A percentile compares a stretch with the other conserved stretches of the same genome.
Conservation (phyloP, 768 basidiomycete species). For the Lentinula edodes region DNA sequence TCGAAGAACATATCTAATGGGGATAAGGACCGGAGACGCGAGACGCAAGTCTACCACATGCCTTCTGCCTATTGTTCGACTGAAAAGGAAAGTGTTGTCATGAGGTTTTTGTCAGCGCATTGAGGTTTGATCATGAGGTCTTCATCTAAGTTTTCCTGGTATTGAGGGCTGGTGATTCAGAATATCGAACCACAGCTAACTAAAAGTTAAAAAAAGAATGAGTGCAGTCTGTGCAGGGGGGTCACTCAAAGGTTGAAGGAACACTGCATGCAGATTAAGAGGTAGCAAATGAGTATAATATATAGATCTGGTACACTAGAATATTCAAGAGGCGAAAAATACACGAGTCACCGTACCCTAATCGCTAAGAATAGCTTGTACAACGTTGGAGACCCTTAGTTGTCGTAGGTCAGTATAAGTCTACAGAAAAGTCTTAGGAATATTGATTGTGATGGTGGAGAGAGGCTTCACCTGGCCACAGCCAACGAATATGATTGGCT, state of each 20-base stretch:
- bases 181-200: no score
- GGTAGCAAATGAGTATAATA: neutral
- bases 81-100: neutral
- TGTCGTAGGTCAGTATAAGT: slow-evolving; percentile 96
- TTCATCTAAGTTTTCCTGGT: no score
- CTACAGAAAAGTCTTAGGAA: slow-evolving; percentile 30
- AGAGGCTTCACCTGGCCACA: slow-evolving; percentile 74
- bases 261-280: neutral
- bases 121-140: no score
- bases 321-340: neutral
- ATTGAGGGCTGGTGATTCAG: no score
- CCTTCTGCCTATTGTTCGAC: slow-evolving; percentile 2
- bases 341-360: slow-evolving; percentile 22
- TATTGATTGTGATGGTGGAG: slow-evolving; percentile 1
- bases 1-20: neutral
- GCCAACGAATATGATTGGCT: slow-evolving; percentile 97
- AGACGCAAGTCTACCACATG: neutral
- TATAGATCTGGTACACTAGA: neutral
- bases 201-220: no score
- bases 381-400: slow-evolving; percentile 86
- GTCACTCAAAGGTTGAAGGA: neutral
- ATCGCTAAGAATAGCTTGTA: slow-evolving; percentile 84
- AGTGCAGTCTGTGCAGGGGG: no score
- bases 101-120: neutral
- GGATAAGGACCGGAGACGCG: neutral